Conservation (phyloP, 768 basidiomycete species). For the Hygrophoropsis aurantiaca region DNA sequence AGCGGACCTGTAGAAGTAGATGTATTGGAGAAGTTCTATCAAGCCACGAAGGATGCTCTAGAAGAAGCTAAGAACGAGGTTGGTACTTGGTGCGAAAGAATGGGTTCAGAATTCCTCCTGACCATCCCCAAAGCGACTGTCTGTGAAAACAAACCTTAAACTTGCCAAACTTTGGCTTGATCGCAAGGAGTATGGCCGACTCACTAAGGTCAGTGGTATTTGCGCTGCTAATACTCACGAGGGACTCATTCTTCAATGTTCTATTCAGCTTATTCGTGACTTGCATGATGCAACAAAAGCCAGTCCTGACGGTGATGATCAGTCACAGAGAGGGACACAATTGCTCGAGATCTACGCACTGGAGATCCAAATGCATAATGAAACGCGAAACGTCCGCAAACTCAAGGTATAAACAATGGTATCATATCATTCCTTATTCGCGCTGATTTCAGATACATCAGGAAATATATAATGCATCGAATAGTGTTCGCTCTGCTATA, state of each 20-base stretch:
- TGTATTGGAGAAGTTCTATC: slow-evolving; percentile 92
- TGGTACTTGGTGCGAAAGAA: slow-evolving; percentile 26
- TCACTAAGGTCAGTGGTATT: slow-evolving; percentile 61
- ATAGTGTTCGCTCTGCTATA: slow-evolving; percentile 90
- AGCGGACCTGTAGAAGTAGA: slow-evolving; percentile 79
- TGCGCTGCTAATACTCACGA: background rate
- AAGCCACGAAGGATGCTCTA: slow-evolving; percentile 85
- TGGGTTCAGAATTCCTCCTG: too few species aligned
- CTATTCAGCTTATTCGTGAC: slow-evolving; percentile 69
- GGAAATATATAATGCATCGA: slow-evolving; percentile 98
- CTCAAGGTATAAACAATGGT: slow-evolving; percentile 69
- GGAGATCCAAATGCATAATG: slow-evolving; percentile 99
- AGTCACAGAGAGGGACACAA: slow-evolving; percentile 92
- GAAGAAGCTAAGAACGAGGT: slow-evolving; percentile 97
- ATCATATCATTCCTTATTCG: background rate
- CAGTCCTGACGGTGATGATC: slow-evolving; percentile 67
- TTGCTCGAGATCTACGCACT: slow-evolving; percentile 96
- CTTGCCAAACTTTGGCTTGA: slow-evolving; percentile 97
- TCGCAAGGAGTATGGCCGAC: slow-evolving; percentile 82
- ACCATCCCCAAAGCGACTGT: slow-evolving; percentile 67
- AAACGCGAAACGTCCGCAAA: slow-evolving; percentile 93
- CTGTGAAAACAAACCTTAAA: slow-evolving; percentile 95
- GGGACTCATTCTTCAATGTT: background rate
- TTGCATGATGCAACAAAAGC: slow-evolving; percentile 65
- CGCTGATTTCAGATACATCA: slow-evolving; percentile 38